Evolutionary conservation across 2,329 filamentous ascomycete genomes (phyloP).

Genomic region (Verticillium alfalfae): DNA sequence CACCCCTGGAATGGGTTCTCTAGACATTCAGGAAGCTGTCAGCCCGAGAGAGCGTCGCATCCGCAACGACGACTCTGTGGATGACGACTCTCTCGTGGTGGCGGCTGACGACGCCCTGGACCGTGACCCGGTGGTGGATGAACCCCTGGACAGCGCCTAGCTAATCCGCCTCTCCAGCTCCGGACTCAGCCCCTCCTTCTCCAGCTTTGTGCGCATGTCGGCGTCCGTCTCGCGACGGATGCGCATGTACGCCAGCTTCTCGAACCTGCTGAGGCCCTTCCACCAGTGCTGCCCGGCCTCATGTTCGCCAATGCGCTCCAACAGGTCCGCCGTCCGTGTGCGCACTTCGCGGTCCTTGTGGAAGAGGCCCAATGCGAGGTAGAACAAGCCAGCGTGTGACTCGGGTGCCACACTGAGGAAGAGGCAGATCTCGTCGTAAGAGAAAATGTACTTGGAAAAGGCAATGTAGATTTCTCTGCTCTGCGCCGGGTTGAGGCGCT

Average conservation of each 20-base stretch:
- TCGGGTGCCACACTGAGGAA: conserved; percentile 78
- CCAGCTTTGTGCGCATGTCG: conserved; percentile 40
- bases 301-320: conserved; percentile 79
- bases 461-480: conserved; percentile 82
- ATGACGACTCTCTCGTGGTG: not conserved
- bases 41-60: not conserved
- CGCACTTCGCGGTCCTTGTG: conserved; percentile 81
- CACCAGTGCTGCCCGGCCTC: conserved; percentile 93
- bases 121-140: not conserved
- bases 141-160: conserved; percentile 20
- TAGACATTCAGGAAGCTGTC: not conserved
- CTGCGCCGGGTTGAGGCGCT: conserved; percentile 70
- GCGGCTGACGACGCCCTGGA: not conserved
- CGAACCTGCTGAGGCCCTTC: conserved; percentile 77
- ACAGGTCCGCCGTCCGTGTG: conserved; percentile 67
- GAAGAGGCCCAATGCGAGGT: conserved; percentile 84
- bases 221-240: conserved; percentile 62
- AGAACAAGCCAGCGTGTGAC: conserved; percentile 83
- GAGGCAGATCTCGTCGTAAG: conserved; percentile 81
- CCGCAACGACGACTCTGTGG: not conserved
- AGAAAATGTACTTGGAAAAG: conserved; percentile 67
- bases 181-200: conserved; percentile 34
- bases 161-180: conserved; percentile 43
- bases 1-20: not conserved
- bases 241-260: conserved; percentile 78